phyloP scores from a whole-genome alignment of 2,329 filamentous ascomycete species.

The Stachybotrys chlorohalonatus region DNA sequence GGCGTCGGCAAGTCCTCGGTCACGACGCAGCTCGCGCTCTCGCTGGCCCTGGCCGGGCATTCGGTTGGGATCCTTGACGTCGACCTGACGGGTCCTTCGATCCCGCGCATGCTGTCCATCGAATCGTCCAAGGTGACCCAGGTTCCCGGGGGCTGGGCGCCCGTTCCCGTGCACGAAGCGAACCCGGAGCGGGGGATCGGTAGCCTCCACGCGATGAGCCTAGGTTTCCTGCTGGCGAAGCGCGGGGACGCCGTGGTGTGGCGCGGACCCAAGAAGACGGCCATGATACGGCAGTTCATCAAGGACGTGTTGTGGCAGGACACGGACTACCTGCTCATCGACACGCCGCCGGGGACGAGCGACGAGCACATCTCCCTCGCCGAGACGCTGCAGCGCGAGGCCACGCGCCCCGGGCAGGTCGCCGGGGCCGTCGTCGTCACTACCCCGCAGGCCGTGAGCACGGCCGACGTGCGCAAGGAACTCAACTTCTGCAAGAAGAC shows the following conservation, averaged over 20 bases:
- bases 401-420: slow-evolving; percentile 53
- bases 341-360: slow-evolving; percentile 91
- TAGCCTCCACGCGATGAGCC: slow-evolving; percentile 74
- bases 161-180: slow-evolving; percentile 70
- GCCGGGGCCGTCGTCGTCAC: slow-evolving; percentile 90
- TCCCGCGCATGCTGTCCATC: slow-evolving; percentile 87
- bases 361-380: slow-evolving; percentile 96
- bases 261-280: slow-evolving; percentile 97
- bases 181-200: slow-evolving; percentile 44
- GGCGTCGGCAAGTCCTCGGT: slow-evolving; percentile 96
- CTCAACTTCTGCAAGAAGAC: slow-evolving; percentile 89
- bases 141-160: slow-evolving; percentile 84
- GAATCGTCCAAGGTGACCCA: slow-evolving; percentile 86
- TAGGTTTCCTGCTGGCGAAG: slow-evolving; percentile 79
- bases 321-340: slow-evolving; percentile 87
- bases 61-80: slow-evolving; percentile 93
- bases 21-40: slow-evolving; percentile 91
- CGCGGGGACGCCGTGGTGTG: slow-evolving; percentile 91
- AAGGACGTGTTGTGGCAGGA: slow-evolving; percentile 82
- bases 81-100: slow-evolving; percentile 91
- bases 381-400: slow-evolving; percentile 65
- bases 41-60: slow-evolving; percentile 74
- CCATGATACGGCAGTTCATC: slow-evolving; percentile 95
- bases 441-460: slow-evolving; percentile 88
- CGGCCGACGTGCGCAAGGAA: slow-evolving; percentile 89